phyloP scores from a whole-genome alignment of 371 early-diverging fungal genomes.

The Dichotomocladium elegans region DNA sequence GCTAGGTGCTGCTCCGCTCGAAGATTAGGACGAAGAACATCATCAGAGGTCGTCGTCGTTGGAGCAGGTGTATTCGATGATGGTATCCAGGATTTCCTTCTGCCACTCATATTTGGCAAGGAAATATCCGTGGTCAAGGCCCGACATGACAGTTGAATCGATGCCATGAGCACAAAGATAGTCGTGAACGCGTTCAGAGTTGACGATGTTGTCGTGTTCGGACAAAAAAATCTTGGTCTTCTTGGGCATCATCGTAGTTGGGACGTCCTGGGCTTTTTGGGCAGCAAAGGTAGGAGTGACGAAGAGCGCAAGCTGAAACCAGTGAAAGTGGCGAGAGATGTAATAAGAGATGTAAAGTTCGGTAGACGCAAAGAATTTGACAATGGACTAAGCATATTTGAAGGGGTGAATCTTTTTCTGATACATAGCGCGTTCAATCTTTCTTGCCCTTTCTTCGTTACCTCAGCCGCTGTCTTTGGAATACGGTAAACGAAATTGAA shows the following conservation, averaged over 20 bases:
- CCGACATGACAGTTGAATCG: conserved; percentile 42
- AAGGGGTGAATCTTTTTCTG: not conserved
- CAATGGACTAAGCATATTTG: conserved; percentile 29
- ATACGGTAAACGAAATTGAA: conserved; percentile 64
- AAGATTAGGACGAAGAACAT: no score
- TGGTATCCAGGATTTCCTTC: conserved; percentile 21
- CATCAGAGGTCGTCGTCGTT: no score
- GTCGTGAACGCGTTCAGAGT: conserved; percentile 33
- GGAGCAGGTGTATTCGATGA: conserved; percentile 13
- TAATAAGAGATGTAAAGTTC: conserved; percentile 65
- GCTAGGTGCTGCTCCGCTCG: no score
- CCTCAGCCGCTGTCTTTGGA: conserved; percentile 58
- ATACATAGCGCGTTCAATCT: no score
- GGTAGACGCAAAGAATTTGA: conserved; percentile 63
- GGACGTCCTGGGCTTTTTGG: conserved; percentile 4
- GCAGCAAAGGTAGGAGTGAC: conserved; percentile 17
- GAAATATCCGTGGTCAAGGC: conserved; percentile 51
- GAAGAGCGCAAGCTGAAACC: conserved; percentile 57
- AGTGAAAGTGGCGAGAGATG: conserved; percentile 63
- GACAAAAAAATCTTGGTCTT: conserved; percentile 39
- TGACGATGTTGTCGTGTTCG: conserved; percentile 47
- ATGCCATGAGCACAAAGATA: conserved; percentile 42
- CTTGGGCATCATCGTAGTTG: conserved; percentile 17
- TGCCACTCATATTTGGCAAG: conserved; percentile 39
- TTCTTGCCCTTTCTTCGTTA: no score